Evolutionary conservation across 108 stramenopile genomes (phyloP), one percentile per base, ranked within the genome.

Genomic region (Conticribra guillardii): DNA sequence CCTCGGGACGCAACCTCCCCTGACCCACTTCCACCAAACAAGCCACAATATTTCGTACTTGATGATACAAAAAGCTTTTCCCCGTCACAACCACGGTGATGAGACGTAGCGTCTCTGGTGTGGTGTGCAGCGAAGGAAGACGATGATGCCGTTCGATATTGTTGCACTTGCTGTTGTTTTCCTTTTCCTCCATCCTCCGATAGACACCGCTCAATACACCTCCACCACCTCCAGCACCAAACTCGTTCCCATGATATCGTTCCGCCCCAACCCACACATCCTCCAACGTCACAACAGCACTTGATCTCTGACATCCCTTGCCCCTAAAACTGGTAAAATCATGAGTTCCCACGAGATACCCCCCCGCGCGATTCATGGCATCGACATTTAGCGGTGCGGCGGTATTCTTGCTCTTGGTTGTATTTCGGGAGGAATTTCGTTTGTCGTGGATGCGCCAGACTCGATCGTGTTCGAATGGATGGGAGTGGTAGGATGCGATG

Each of bases 301-400:
- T 77, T 15, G 54, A 30, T 57, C 90, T 69, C 54, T 88, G 82
- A 58, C 93, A 94, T 24, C 79, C 73, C 19, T 82, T 59, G 15
- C 81, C 87, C 19, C 93, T 84, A 87, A 94, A 94, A 48, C 87
- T 82, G 7, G 93, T 80, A 59, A 85, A 91, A 49, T 94, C 93
- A 56, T 89, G 90, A 30, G 85, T 89, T 33, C 93, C 93, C 19
- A 76, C 61, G 1, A 94, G 66, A 64, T 67, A 41, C 5, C 27
- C 24, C 4, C 84, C 89, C 0, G 93, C 93, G 32, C 45, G 31
- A 60, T 84, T 79, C 93, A 94, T 94, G 23, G 77, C 87, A 27
- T 74, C 60, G 50, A 89, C 31, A 58, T 93, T 81, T 45, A 93
- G 65, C 52, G 56, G 30, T 2, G 33, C 33, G 41, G 0, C 57